A percentile compares a stretch with the other conserved stretches of the same genome.
phyloP scores from a whole-genome alignment of 768 basidiomycete genomes.

The Tricholoma sp. region DNA sequence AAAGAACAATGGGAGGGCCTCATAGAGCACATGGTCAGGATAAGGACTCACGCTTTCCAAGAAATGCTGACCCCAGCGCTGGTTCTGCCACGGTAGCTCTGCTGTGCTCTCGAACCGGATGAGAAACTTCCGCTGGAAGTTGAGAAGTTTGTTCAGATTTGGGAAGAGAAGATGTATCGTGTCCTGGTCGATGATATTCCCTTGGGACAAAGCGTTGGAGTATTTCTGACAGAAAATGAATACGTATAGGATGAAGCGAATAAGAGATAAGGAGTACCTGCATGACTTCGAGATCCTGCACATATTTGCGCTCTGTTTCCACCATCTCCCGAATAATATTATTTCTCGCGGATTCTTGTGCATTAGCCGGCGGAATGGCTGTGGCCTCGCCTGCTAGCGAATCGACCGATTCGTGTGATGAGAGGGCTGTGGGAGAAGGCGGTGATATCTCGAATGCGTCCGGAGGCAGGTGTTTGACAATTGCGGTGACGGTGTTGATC shows the following conservation, averaged over 20 bases:
- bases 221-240: conserved; percentile 62
- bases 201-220: conserved; percentile 73
- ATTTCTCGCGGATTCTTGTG: conserved; percentile 63
- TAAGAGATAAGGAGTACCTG: conserved; percentile 53
- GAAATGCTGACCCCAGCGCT: conserved; percentile 86
- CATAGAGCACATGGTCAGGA: conserved; percentile 31
- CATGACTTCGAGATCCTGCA: conserved; percentile 93
- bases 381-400: conserved; percentile 45
- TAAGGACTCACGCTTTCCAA: conserved; percentile 66
- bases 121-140: conserved; percentile 93
- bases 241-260: conserved; percentile 12
- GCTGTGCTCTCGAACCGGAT: conserved; percentile 85
- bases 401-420: conserved; percentile 56
- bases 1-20: conserved; percentile 38
- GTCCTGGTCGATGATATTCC: conserved; percentile 86
- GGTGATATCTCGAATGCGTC: conserved; percentile 62
- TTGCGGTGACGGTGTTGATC: conserved; percentile 79
- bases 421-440: conserved; percentile 50
- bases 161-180: conserved; percentile 96
- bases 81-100: conserved; percentile 76
- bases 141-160: conserved; percentile 88
- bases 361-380: conserved; percentile 40
- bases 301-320: conserved; percentile 94
- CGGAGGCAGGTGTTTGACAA: conserved; percentile 71
- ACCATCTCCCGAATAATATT: conserved; percentile 86